Evolutionary conservation across 179 eudicot genomes (phyloP).

Genomic region (Vitellaria paradoxa): DNA sequence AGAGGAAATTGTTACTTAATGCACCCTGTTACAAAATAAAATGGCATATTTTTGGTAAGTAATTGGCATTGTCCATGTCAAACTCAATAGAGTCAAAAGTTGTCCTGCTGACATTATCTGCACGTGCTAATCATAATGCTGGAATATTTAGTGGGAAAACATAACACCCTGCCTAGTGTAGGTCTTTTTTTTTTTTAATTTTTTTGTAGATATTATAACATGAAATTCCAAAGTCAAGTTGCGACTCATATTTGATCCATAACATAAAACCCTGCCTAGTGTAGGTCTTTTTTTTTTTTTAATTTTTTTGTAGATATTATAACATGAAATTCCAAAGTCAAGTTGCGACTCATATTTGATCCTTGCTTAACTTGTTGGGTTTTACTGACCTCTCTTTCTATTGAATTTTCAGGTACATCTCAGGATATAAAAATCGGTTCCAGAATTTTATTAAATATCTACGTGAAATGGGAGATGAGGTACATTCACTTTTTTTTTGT

Average conservation of each 20-base stretch:
- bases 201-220: background rate
- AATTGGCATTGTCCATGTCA: background rate
- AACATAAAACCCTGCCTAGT: background rate
- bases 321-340: background rate
- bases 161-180: background rate
- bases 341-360: background rate
- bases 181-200: background rate
- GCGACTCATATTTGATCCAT: background rate
- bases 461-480: conserved; percentile 99
- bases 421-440: conserved; percentile 95
- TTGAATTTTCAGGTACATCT: conserved; percentile 72
- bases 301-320: background rate
- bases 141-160: background rate
- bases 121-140: background rate
- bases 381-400: conserved; percentile 10
- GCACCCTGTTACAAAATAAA: too few relatives aligned
- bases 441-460: conserved; percentile 93
- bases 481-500: conserved; percentile 24
- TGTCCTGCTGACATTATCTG: background rate
- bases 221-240: background rate
- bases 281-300: conserved; percentile 1
- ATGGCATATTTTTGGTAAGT: background rate
- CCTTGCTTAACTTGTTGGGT: background rate
- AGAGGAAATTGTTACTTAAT: background rate
- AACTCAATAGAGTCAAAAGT: too few relatives aligned